phyloP scores from a whole-genome alignment of 768 basidiomycete species.

The Suillus bovinus region DNA sequence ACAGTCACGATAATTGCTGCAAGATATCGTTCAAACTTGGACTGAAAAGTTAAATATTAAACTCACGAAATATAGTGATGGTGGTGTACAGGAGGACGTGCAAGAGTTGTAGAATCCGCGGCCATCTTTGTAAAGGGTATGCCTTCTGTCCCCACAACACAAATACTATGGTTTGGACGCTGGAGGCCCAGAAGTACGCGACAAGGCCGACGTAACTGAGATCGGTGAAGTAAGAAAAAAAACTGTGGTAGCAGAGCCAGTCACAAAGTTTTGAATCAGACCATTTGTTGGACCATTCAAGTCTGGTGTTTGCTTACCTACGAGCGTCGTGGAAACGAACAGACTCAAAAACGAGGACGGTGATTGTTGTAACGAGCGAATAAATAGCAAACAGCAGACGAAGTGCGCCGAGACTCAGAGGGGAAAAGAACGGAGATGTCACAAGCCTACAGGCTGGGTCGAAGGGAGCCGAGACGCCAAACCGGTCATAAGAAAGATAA shows the following conservation, averaged over 20 bases:
- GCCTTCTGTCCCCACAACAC: constrained; percentile 31
- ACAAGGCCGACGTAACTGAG: constrained; percentile 62
- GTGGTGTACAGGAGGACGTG: constrained; percentile 57
- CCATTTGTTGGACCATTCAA: not conserved
- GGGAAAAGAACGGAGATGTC: constrained; percentile 43
- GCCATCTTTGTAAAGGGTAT: constrained; percentile 65
- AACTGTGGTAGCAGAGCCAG: constrained; percentile 37
- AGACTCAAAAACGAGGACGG: constrained; percentile 32
- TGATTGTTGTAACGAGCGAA: constrained; percentile 40
- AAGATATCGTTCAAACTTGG: not conserved
- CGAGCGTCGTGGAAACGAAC: constrained; percentile 28
- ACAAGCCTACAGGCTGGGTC: constrained; percentile 40
- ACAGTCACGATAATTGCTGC: constrained; percentile 64
- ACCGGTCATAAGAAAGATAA: constrained; percentile 18
- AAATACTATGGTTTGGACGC: constrained; percentile 52
- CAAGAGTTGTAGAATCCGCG: constrained; percentile 50
- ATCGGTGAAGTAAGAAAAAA: constrained; percentile 64
- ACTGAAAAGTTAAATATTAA: not conserved
- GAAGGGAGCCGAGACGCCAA: constrained; percentile 43
- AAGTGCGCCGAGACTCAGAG: constrained; percentile 42
- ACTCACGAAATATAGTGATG: constrained; percentile 58
- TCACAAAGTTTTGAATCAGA: not conserved
- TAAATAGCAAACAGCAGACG: constrained; percentile 54
- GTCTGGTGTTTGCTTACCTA: constrained; percentile 34
- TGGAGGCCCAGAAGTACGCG: constrained; percentile 62